Base-by-base conservation (phyloP, 352 stramenopile species). In the Saprolegnia diclina region DNA sequence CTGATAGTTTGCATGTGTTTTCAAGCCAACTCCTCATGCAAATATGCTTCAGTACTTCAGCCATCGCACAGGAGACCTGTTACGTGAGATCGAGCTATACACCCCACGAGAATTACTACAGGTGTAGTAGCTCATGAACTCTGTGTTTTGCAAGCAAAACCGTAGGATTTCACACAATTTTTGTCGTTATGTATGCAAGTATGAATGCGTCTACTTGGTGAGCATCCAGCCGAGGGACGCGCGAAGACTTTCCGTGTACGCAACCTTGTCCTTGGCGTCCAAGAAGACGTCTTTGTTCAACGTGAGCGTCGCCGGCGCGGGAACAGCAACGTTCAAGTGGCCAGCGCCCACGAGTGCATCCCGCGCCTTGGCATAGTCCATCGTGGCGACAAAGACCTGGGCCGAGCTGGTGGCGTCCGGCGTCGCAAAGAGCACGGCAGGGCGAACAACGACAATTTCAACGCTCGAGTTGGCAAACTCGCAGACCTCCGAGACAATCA, bases 311-410 rank as follows among this genome's bases (percentile, higher is more conserved):
- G 75, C 80, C 32, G 77, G 74, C 16, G 71, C 69, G 57, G 63
- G 32, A 37, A 81, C 80, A 59, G 80, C 73, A 53, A 91, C 77
- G 14, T 73, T 74, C 40, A 94, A 55, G 44, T 75, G 69, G 13
- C 71, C 76, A 21, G 71, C 70, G 22, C 68, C 52, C 35, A 76
- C 65, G 16, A 89, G 65, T 24, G 75, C 73, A n/a, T 75, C 65
- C 74, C 91, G 87, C n/a, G 91, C 80, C 64, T 91, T 83, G 19
- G 78, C 76, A 70, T 90, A 94, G 63, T 88, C 83, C 85, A 94
- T 94, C 50, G 83, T 90, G 44, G 79, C 74, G 42, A 92, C 77
- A 56, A 80, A 94, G 16, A 79, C 73, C 70, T 79, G 86, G 44
- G 87, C 77, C 55, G 90, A 73, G 19, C 80, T 76, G 35, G 77